Conservation (phyloP, 495 filamentous ascomycete species). For the Hypoxylon intermedium region DNA sequence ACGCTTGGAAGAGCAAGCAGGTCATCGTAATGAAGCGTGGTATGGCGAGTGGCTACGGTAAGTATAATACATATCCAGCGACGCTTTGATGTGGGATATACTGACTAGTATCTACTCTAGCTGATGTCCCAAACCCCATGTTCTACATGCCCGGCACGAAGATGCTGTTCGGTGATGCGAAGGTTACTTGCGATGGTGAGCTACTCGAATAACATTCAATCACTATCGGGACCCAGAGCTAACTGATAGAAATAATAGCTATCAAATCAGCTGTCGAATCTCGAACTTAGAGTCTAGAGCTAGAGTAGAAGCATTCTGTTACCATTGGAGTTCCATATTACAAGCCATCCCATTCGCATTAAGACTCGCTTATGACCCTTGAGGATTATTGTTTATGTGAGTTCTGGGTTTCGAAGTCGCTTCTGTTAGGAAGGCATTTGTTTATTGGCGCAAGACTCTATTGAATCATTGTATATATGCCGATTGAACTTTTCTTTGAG, state of each 20-base stretch:
- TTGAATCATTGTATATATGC: too few species aligned
- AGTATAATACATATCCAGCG: conserved; percentile 22
- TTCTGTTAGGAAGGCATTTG: too few species aligned
- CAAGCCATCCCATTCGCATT: conserved; percentile 14
- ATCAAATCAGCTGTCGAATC: conserved; percentile 61
- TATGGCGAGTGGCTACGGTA: conserved; percentile 81
- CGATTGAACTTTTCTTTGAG: too few species aligned
- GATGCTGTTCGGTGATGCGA: conserved; percentile 87
- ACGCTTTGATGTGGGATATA: conserved; percentile 5
- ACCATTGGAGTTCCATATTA: conserved; percentile 19
- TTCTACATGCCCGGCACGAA: conserved; percentile 83
- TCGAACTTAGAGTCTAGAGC: conserved; percentile 47
- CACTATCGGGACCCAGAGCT: too few species aligned
- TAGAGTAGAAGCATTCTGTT: conserved; percentile 39
- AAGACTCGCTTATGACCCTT: too few species aligned
- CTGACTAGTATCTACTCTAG: conserved; percentile 47
- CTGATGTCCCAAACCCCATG: conserved; percentile 87
- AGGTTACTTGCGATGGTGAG: conserved; percentile 76
- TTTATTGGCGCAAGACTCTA: too few species aligned
- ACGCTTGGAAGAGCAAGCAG: conserved; percentile 90
- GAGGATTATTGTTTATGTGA: too few species aligned
- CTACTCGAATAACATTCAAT: not conserved
- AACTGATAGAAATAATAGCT: conserved; percentile 39
- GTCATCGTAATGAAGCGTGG: conserved; percentile 86
- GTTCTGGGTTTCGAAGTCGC: too few species aligned